Evolutionary conservation across 768 basidiomycete genomes (phyloP).

Genomic region (Boletus edulis): DNA sequence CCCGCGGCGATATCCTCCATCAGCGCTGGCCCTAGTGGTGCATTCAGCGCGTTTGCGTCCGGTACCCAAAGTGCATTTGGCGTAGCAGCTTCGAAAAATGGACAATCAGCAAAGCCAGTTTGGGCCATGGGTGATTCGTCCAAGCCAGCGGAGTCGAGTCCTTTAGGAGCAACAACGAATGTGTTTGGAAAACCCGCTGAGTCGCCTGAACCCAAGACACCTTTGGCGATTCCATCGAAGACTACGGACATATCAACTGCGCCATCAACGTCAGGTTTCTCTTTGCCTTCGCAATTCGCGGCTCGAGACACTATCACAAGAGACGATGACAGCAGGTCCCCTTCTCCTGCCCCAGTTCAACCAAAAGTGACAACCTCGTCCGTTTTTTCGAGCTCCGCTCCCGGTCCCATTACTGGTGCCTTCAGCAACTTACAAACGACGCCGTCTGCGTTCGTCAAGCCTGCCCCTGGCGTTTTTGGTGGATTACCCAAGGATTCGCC

Average conservation of each 20-base stretch:
- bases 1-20: slow-evolving; percentile 10
- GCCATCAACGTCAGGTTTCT: no score
- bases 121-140: slow-evolving; percentile 16
- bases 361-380: slow-evolving; percentile 6
- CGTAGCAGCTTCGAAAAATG: slow-evolving; percentile 14
- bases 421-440: slow-evolving; percentile 40
- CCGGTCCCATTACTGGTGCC: slow-evolving; percentile 32
- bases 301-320: slow-evolving; percentile 11
- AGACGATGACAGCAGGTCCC: slow-evolving; percentile 28
- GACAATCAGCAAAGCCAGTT: slow-evolving; percentile 19
- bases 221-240: slow-evolving; percentile 8
- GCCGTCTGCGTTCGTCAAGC: slow-evolving; percentile 36
- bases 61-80: slow-evolving; percentile 30
- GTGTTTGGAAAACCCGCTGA: slow-evolving; percentile 10
- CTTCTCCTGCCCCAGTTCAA: slow-evolving; percentile 19
- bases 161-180: slow-evolving; percentile 1
- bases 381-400: slow-evolving; percentile 20
- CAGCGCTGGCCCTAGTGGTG: slow-evolving; percentile 24
- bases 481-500: slow-evolving; percentile 45
- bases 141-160: slow-evolving; percentile 9
- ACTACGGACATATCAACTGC: background rate
- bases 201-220: slow-evolving; percentile 8
- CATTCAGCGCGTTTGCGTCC: slow-evolving; percentile 37
- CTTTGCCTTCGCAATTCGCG: no score
- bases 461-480: slow-evolving; percentile 35